Conservation (phyloP, 306 rosid genomes). For the Pyrus betulifolia region DNA sequence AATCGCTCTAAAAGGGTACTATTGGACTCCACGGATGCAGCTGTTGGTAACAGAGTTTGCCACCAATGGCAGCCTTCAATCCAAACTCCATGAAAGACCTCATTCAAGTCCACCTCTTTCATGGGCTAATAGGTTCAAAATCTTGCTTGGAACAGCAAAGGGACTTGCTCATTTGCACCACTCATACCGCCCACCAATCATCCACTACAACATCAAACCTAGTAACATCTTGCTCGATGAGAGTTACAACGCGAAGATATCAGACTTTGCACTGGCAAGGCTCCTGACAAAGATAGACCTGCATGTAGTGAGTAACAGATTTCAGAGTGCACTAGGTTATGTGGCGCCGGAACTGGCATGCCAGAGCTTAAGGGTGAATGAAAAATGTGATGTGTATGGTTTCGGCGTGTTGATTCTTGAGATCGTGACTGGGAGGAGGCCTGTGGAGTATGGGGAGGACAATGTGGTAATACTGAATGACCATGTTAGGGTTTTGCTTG, state of each 20-base stretch:
- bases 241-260: constrained; percentile 49
- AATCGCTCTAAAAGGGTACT: constrained; percentile 58
- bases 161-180: constrained; percentile 75
- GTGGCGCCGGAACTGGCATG: constrained; percentile 84
- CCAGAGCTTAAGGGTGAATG: constrained; percentile 72
- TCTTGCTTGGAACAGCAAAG: constrained; percentile 67
- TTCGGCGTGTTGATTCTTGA: constrained; percentile 75
- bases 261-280: constrained; percentile 67
- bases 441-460: constrained; percentile 81
- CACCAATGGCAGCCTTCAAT: constrained; percentile 59
- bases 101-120: constrained; percentile 55
- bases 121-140: constrained; percentile 66
- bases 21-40: constrained; percentile 72
- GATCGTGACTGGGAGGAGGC: constrained; percentile 76
- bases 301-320: constrained; percentile 63
- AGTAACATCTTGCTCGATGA: constrained; percentile 72
- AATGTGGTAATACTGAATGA: constrained; percentile 65
- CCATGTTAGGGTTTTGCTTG: constrained; percentile 63
- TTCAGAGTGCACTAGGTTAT: constrained; percentile 68
- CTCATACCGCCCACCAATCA: constrained; percentile 52
- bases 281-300: constrained; percentile 54
- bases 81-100: constrained; percentile 59
- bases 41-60: constrained; percentile 59
- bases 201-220: constrained; percentile 80
- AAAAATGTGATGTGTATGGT: constrained; percentile 74